These are phyloP conservation scores for Phragmites australis DNA, from an alignment of 176 grass and related monocot genomes.

Conservation along the genomic window DNA sequence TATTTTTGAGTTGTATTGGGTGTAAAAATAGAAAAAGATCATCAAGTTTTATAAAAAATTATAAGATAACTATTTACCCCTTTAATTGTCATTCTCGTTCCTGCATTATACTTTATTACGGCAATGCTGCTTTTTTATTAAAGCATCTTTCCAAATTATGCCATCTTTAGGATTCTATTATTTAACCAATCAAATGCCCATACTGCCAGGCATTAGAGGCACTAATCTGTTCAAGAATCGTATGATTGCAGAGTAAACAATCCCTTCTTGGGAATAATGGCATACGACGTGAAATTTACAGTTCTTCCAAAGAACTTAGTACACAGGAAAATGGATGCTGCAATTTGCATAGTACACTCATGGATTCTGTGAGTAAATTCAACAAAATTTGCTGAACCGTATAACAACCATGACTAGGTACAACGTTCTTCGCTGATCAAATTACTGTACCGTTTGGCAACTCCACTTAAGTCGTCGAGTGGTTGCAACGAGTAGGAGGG, in stretches of 20 bases:
- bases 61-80: too few relatives aligned
- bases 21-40: too few relatives aligned
- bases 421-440: background rate
- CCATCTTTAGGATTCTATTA: slow-evolving; percentile 22
- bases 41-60: too few relatives aligned
- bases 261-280: background rate
- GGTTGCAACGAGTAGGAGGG: background rate
- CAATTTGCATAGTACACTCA: background rate
- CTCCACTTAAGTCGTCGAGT: background rate
- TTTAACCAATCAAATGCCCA: slow-evolving; percentile 40
- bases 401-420: slow-evolving; percentile 23
- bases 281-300: background rate
- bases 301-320: slow-evolving; percentile 25
- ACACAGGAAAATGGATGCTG: background rate
- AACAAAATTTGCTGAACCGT: slow-evolving; percentile 4
- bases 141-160: slow-evolving; percentile 15
- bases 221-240: slow-evolving; percentile 17
- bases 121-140: too few relatives aligned
- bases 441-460: background rate
- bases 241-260: slow-evolving; percentile 33
- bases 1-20: too few relatives aligned
- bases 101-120: too few relatives aligned
- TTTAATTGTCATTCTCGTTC: too few relatives aligned
- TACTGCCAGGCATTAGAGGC: slow-evolving; percentile 20
- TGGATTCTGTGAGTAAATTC: slow-evolving; percentile 7